Base-by-base conservation (phyloP, 1,284 basidiomycete genomes). In the Microbotryomycetes sp. region DNA sequence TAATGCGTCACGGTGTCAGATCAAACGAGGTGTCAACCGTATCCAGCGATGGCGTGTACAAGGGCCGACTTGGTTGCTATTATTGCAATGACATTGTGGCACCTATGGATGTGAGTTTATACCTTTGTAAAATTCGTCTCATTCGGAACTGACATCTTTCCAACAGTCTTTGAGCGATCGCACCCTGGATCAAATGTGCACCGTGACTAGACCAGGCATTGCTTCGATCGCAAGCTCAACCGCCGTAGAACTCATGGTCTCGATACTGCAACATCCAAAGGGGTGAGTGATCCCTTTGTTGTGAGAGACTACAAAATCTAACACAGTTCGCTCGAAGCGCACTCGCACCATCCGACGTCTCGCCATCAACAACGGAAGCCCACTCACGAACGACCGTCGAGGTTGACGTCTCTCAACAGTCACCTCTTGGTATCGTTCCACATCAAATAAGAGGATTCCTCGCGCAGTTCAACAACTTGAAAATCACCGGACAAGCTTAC, bases 51-150 rank as follows among this genome's bases (percentile, higher is more conserved):
- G 51, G 45, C 42, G 63, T 51, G 3, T 59, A 65, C 49, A 61
- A 30, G 48, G 72, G 72, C 6, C 66, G 74, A 36, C 77, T 97
- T 25, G 94, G 94, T 0, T 98, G 94, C 74, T 98, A 98, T 74
- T 98, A 92, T 73, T 98, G 96, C 77, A 97, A 97, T 70, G 96
- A 98, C 70, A 89, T 98, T 53, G 92, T 97, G 19, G 94, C 94
- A 0, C 94, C 96, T 1, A 83, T 88, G 26, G 93, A 97, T 74
- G 93, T 94, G 73, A 59, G 74, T 68, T 26, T 22, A 0, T 9
- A 31, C 25, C 29, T 49, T 56, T 19, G 1, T 9, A 22, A 16
- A n/a, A 42, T 29, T 26, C 30, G 19, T 53, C n/a, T 16, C 16
- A 15, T 14, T 28, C 19, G 26, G 2, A 23, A 14, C 31, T 19